Conservation (phyloP, 495 filamentous ascomycete genomes). For the Xylaria scruposa region DNA sequence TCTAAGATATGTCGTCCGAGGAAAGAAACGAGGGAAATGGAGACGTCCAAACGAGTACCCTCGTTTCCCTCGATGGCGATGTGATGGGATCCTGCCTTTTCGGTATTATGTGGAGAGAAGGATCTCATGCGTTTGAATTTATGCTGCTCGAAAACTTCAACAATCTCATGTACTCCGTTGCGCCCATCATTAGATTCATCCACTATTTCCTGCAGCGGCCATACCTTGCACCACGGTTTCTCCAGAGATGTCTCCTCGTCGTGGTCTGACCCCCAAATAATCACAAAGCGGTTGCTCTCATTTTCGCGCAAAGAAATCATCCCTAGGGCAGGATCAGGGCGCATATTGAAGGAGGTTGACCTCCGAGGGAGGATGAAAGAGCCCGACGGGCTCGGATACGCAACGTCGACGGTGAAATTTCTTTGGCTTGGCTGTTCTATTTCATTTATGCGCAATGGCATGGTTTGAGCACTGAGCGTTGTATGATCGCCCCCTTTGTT, state of each 20-base stretch:
- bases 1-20: background rate
- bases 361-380: background rate
- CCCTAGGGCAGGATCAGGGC: background rate
- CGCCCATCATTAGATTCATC: background rate
- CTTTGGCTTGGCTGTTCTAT: background rate
- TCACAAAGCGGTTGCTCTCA: background rate
- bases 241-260: background rate
- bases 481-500: background rate
- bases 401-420: background rate
- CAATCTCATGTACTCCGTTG: background rate
- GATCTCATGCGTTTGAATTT: background rate
- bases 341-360: background rate
- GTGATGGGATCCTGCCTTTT: background rate
- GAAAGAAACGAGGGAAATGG: background rate
- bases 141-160: background rate
- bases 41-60: background rate
- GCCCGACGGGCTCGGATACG: background rate
- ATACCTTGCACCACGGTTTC: background rate
- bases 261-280: background rate
- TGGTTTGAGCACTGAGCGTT: background rate
- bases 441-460: background rate
- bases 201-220: background rate
- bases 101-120: background rate
- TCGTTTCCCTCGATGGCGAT: background rate
- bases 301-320: conserved; percentile 1